Percentiles rank a stretch among this genome's conserved stretches.
phyloP scores from a whole-genome alignment of 2,329 filamentous ascomycete genomes.

The Hawksworthiomyces lignivorus region DNA sequence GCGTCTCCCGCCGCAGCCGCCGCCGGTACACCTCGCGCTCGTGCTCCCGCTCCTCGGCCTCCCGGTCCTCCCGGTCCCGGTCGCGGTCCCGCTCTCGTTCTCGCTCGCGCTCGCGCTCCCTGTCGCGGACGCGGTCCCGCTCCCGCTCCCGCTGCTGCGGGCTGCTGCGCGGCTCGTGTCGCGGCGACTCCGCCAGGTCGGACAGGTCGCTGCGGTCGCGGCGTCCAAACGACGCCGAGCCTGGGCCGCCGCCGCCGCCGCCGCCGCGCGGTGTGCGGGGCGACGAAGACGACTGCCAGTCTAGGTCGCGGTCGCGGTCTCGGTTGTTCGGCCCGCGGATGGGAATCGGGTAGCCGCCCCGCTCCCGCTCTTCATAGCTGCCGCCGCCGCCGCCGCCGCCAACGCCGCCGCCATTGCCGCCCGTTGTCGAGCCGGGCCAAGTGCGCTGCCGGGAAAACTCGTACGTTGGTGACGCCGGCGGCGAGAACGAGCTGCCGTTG shows the following conservation, averaged over 20 bases:
- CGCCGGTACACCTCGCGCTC: conserved; percentile 8
- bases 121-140: not conserved
- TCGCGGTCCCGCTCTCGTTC: conserved; percentile 13
- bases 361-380: conserved; percentile 12
- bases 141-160: not conserved
- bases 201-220: conserved; percentile 2
- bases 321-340: conserved; percentile 3
- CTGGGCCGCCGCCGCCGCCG: conserved; percentile 3
- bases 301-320: not conserved
- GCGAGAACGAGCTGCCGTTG: conserved; percentile 9
- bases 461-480: conserved; percentile 10
- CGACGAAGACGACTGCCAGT: conserved; percentile 10
- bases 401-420: not conserved
- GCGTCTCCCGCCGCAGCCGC: conserved; percentile 8
- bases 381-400: conserved; percentile 1
- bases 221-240: no score
- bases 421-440: conserved; percentile 2
- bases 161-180: conserved; percentile 2
- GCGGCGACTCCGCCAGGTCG: conserved; percentile 6
- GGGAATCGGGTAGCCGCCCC: conserved; percentile 1
- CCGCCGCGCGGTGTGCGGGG: conserved; percentile 12
- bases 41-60: conserved; percentile 1
- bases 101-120: conserved; percentile 4
- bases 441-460: conserved; percentile 10
- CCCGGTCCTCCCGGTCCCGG: not conserved